These are phyloP conservation scores for Elymus sibiricus DNA, from an alignment of 176 grass and related monocot genomes.

Conservation along the genomic window DNA sequence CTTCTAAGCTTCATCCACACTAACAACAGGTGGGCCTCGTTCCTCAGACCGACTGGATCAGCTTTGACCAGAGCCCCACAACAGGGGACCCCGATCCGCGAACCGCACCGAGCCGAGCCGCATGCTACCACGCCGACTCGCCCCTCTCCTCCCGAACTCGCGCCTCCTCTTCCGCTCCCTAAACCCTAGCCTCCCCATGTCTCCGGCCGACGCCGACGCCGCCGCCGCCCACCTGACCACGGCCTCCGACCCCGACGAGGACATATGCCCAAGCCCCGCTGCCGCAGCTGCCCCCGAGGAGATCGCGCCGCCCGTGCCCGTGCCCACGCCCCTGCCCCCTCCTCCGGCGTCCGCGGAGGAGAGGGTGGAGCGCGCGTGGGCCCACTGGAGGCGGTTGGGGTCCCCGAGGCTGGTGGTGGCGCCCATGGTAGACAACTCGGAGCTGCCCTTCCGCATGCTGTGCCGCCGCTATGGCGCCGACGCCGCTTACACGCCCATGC, in stretches of 20 bases:
- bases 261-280: constrained; percentile 15
- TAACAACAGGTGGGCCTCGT: background rate
- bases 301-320: background rate
- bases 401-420: constrained; percentile 67
- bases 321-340: constrained; percentile 1
- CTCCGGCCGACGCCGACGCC: constrained; percentile 26
- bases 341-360: constrained; percentile 39
- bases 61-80: background rate
- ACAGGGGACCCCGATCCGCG: background rate
- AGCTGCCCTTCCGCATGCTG: constrained; percentile 95
- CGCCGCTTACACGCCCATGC: constrained; percentile 95
- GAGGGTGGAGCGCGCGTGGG: constrained; percentile 75
- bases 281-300: background rate
- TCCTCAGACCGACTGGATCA: background rate
- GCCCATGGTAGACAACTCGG: constrained; percentile 98
- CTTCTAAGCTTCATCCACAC: background rate
- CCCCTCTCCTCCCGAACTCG: constrained; percentile 5
- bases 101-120: background rate
- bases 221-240: constrained; percentile 28
- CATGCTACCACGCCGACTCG: constrained; percentile 24
- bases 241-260: constrained; percentile 36
- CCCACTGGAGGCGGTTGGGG: constrained; percentile 74
- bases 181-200: constrained; percentile 69
- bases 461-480: constrained; percentile 85
- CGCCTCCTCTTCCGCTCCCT: constrained; percentile 34